phyloP scores from a whole-genome alignment of 306 rosid species.

The Canavalia ensiformis region DNA sequence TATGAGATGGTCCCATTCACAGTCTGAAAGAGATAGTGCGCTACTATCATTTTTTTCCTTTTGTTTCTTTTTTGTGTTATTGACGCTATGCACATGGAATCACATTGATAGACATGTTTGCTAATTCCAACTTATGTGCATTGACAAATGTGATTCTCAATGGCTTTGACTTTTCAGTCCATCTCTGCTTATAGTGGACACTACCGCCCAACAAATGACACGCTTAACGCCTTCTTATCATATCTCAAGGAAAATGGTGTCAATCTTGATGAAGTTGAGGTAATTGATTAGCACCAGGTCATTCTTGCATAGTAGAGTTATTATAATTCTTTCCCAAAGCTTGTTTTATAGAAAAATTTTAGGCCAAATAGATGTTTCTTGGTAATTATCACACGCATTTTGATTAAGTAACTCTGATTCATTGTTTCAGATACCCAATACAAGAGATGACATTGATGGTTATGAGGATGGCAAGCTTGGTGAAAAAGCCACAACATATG shows the following conservation, averaged over 20 bases:
- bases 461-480: constrained; percentile 58
- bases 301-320: not conserved
- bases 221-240: constrained; percentile 68
- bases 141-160: constrained; percentile 42
- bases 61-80: not conserved
- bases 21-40: constrained; percentile 10
- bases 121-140: constrained; percentile 7
- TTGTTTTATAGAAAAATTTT: constrained; percentile 30
- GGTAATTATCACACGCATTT: not conserved
- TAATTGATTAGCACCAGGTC: constrained; percentile 48
- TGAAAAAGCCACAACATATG: constrained; percentile 34
- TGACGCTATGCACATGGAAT: constrained; percentile 1
- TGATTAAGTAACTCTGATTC: constrained; percentile 20
- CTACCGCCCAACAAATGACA: constrained; percentile 88
- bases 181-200: constrained; percentile 97
- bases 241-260: constrained; percentile 82
- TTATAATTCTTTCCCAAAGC: too few species aligned
- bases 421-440: constrained; percentile 66
- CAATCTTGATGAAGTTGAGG: constrained; percentile 81
- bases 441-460: constrained; percentile 65
- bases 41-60: constrained; percentile 19
- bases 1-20: constrained; percentile 16
- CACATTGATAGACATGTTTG: constrained; percentile 14
- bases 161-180: constrained; percentile 66
- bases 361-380: not conserved